These are phyloP conservation scores for Coccinonectria pachysandricola DNA, from an alignment of 2,329 filamentous ascomycete genomes.

Conservation along the genomic window DNA sequence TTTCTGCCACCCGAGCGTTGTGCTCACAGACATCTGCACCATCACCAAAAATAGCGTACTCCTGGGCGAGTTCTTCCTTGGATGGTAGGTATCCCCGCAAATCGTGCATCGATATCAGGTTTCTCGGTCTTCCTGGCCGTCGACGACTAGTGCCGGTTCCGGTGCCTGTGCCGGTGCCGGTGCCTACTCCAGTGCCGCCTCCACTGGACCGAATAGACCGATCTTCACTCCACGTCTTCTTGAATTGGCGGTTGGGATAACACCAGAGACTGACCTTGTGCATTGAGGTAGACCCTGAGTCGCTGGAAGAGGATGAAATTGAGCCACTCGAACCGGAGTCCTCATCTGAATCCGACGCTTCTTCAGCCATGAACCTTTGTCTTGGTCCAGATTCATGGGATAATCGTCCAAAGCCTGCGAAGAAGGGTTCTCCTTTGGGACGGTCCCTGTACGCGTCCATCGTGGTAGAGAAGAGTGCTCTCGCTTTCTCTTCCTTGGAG, in stretches of 20 bases:
- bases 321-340: constrained; percentile 40
- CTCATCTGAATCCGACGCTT: constrained; percentile 41
- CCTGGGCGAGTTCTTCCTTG: constrained; percentile 62
- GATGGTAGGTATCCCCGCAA: constrained; percentile 64
- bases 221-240: constrained; percentile 46
- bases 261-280: constrained; percentile 49
- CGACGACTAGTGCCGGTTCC: constrained; percentile 43
- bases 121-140: constrained; percentile 44
- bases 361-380: constrained; percentile 36
- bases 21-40: constrained; percentile 72
- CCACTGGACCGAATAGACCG: constrained; percentile 50
- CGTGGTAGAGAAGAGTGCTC: constrained; percentile 36
- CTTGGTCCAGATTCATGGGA: constrained; percentile 40
- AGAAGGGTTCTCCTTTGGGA: constrained; percentile 43
- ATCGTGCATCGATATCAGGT: constrained; percentile 64
- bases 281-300: constrained; percentile 54
- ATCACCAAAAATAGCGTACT: constrained; percentile 77
- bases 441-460: constrained; percentile 37
- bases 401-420: constrained; percentile 47
- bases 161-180: constrained; percentile 42
- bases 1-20: constrained; percentile 69
- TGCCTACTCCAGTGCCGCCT: constrained; percentile 41
- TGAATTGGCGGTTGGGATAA: constrained; percentile 39
- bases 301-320: constrained; percentile 41
- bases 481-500: constrained; percentile 52